Percentiles rank a stretch among this genome's conserved stretches.
phyloP scores from a whole-genome alignment of 2,329 filamentous ascomycete species.

The Amylocarpus encephaloides region DNA sequence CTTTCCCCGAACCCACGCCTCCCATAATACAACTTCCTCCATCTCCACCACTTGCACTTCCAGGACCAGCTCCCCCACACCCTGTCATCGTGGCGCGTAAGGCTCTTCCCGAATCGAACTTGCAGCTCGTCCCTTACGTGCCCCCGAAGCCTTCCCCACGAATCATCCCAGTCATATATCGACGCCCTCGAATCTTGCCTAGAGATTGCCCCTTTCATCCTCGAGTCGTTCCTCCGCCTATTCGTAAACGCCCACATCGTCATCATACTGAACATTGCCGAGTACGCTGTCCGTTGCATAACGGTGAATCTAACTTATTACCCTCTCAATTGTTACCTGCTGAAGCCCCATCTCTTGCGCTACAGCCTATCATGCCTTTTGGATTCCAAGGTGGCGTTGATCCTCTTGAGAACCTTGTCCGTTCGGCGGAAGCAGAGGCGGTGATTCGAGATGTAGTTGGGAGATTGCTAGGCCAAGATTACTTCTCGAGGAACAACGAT shows the following conservation, averaged over 20 bases:
- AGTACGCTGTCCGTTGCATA: background rate
- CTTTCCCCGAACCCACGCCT: background rate
- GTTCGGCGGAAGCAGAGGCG: slow-evolving; percentile 4
- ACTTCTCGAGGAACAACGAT: slow-evolving; percentile 4
- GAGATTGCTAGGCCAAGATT: slow-evolving; percentile 6
- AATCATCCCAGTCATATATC: background rate
- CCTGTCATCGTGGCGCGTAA: background rate
- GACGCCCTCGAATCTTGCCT: background rate
- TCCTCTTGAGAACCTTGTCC: background rate
- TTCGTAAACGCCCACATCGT: background rate
- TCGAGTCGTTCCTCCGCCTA: background rate
- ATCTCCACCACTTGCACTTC: background rate
- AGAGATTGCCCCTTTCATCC: background rate
- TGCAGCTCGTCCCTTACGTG: background rate
- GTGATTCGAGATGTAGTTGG: slow-evolving; percentile 2
- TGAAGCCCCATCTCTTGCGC: background rate
- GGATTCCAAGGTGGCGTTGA: background rate
- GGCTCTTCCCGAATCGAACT: background rate
- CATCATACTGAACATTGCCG: background rate
- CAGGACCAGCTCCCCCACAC: background rate
- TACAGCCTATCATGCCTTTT: background rate
- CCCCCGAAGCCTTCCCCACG: background rate
- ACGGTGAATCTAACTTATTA: background rate
- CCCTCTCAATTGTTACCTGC: background rate
- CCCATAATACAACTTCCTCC: background rate